Conservation (phyloP, 371 early-diverging fungal genomes). For the Parasitella parasitica region DNA sequence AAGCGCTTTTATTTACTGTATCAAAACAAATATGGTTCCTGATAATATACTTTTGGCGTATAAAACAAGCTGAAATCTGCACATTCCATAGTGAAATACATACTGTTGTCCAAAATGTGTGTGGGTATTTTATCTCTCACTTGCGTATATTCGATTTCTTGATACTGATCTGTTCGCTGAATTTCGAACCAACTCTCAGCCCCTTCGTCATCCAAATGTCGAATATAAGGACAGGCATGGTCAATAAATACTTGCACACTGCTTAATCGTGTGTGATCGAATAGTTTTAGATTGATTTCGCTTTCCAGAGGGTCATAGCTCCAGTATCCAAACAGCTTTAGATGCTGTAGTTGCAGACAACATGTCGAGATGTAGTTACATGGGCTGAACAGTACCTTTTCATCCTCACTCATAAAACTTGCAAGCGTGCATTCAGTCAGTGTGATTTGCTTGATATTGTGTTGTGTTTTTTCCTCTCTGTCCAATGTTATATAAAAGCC, state of each 20-base stretch:
- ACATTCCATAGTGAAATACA: not conserved
- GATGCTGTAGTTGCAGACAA: not conserved
- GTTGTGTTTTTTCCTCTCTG: not conserved
- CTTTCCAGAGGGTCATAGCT: not conserved
- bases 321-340: not conserved
- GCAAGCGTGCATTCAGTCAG: not conserved
- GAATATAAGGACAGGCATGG: not conserved
- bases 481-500: not conserved
- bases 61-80: not conserved
- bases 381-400: not conserved
- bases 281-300: not conserved
- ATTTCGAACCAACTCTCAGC: not conserved
- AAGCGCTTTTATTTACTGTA: too few species aligned
- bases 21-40: not conserved
- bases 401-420: not conserved
- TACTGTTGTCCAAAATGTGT: not conserved
- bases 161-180: not conserved
- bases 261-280: not conserved
- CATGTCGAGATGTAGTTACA: not conserved
- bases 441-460: not conserved
- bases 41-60: not conserved
- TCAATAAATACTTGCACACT: not conserved
- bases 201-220: not conserved
- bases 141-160: not conserved
- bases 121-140: not conserved